Evolutionary conservation across 768 basidiomycete genomes (phyloP).

Genomic region (Megacollybia marginata): DNA sequence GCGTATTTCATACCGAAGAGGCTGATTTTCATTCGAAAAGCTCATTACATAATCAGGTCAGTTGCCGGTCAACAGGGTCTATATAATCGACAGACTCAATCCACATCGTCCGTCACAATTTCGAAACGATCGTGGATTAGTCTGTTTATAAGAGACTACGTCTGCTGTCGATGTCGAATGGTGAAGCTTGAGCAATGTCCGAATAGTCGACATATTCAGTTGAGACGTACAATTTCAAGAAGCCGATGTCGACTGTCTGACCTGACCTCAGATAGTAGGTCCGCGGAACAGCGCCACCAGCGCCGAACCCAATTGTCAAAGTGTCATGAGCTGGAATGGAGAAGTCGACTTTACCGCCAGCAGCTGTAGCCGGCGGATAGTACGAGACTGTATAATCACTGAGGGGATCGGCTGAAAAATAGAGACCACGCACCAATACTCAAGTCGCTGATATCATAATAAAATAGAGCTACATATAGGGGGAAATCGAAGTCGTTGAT

Average conservation of each 20-base stretch:
- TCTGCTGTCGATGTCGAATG: constrained; percentile 12
- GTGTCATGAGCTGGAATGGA: neutral
- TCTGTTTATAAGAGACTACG: too few relatives aligned
- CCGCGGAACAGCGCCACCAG: constrained; percentile 15
- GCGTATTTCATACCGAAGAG: too few relatives aligned
- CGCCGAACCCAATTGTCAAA: constrained; percentile 26
- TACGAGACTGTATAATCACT: neutral
- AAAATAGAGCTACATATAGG: constrained; percentile 22
- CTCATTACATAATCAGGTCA: neutral
- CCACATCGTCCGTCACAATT: too few relatives aligned
- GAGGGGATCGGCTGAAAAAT: neutral
- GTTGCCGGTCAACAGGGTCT: neutral
- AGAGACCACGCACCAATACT: constrained; percentile 14
- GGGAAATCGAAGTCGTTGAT: constrained; percentile 13
- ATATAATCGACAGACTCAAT: too few relatives aligned
- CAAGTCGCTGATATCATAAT: constrained; percentile 21
- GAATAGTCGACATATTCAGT: constrained; percentile 21
- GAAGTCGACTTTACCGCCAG: neutral
- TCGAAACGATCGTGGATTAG: too few relatives aligned
- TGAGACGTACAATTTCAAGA: constrained; percentile 26
- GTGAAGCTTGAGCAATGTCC: constrained; percentile 14
- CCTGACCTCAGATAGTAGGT: constrained; percentile 11
- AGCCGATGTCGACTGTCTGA: constrained; percentile 27
- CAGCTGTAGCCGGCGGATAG: neutral
- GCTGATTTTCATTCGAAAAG: too few relatives aligned